A percentile compares a stretch with the other conserved stretches of the same genome.
These are phyloP conservation scores for Trichodelitschia bisporula DNA, from an alignment of 495 filamentous ascomycete genomes.

Conservation along the genomic window DNA sequence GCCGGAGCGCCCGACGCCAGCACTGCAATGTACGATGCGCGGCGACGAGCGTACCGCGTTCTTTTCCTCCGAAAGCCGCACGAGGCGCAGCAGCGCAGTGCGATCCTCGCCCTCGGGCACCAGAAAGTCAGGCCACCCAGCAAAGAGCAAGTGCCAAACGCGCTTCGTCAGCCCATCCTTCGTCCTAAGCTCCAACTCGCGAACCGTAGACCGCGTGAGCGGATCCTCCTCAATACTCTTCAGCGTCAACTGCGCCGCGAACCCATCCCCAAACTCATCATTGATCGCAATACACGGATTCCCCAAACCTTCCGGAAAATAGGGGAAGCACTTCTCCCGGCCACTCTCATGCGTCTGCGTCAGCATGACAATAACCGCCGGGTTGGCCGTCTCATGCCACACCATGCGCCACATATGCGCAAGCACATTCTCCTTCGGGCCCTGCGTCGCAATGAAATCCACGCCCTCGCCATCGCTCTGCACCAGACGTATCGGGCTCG, in stretches of 20 bases:
- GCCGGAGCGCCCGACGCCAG: constrained; percentile 80
- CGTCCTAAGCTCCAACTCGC: constrained; percentile 27
- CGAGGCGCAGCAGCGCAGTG: constrained; percentile 49
- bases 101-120: constrained; percentile 64
- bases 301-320: constrained; percentile 44
- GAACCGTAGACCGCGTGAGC: constrained; percentile 27
- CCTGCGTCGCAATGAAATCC: constrained; percentile 55
- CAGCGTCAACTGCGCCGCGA: constrained; percentile 26
- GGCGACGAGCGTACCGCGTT: constrained; percentile 33
- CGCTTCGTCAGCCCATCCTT: constrained; percentile 35
- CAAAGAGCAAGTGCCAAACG: constrained; percentile 79
- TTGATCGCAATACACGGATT: constrained; percentile 28
- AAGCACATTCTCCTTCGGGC: constrained; percentile 46
- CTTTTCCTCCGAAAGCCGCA: constrained; percentile 49
- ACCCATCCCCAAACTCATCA: constrained; percentile 39
- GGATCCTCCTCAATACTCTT: constrained; percentile 21
- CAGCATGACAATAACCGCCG: constrained; percentile 84
- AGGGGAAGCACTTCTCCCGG: constrained; percentile 78
- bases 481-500: constrained; percentile 54
- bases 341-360: constrained; percentile 66
- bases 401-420: constrained; percentile 93
- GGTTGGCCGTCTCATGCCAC: constrained; percentile 46
- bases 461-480: constrained; percentile 29
- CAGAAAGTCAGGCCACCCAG: constrained; percentile 82
- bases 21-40: constrained; percentile 78